Evolutionary conservation across 169 alveolate genomes (phyloP).

Genomic region (Cyclospora cayetanensis): DNA sequence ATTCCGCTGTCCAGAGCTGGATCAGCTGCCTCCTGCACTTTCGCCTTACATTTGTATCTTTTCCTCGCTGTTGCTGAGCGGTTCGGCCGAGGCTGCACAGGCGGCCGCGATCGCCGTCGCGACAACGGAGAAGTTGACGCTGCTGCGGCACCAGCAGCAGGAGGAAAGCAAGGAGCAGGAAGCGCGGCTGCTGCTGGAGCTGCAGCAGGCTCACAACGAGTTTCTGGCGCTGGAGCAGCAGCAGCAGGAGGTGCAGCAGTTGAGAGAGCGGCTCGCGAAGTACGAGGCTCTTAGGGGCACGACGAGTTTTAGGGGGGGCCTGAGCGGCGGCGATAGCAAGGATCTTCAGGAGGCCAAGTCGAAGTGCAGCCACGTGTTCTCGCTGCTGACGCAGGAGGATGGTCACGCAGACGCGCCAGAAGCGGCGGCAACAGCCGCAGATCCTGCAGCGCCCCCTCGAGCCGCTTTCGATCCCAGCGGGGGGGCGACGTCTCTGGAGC

Average conservation of each 20-base stretch:
- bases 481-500: no score
- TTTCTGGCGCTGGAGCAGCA: conserved; percentile 19
- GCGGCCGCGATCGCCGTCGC: neutral
- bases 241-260: conserved; percentile 35
- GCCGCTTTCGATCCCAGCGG: no score
- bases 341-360: neutral
- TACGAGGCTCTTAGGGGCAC: neutral
- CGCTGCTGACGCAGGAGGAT: no score
- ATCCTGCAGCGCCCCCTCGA: neutral
- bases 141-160: conserved; percentile 42
- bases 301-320: neutral
- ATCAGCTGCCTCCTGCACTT: neutral
- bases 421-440: neutral
- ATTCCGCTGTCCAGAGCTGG: neutral
- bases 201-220: conserved; percentile 11
- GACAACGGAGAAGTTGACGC: neutral
- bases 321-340: neutral
- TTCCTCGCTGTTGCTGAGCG: neutral
- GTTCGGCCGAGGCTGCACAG: neutral
- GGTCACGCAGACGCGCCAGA: no score
- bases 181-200: conserved; percentile 32
- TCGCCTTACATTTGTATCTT: neutral
- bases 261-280: neutral
- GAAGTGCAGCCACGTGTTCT: neutral
- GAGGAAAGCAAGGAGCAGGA: neutral